Evolutionary conservation across 139 green algal species (phyloP).

Genomic region (Penium margaritaceum): DNA sequence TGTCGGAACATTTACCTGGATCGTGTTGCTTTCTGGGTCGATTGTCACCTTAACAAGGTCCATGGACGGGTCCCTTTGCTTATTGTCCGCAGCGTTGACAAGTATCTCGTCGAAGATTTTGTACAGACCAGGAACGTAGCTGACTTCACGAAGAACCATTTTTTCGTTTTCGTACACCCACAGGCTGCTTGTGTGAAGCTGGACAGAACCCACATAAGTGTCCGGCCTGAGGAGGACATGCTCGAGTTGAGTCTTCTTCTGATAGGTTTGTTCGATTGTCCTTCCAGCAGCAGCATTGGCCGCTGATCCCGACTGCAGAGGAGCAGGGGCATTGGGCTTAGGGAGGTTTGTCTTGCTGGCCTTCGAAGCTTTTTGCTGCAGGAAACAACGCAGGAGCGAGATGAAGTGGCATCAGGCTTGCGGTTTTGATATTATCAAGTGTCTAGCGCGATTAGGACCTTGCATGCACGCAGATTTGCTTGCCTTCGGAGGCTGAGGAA

Average conservation of each 20-base stretch:
- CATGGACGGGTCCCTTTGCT: slow-evolving; percentile 86
- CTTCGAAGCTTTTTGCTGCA: too few relatives aligned
- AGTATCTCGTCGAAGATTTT: slow-evolving; percentile 99
- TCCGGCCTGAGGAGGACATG: slow-evolving; percentile 96
- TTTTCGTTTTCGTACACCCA: slow-evolving; percentile 81
- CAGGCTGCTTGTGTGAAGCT: slow-evolving; percentile 72
- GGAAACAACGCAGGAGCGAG: too few relatives aligned
- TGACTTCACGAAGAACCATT: slow-evolving; percentile 59
- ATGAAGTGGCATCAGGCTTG: too few relatives aligned
- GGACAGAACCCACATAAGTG: slow-evolving; percentile 86
- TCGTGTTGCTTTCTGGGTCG: slow-evolving; percentile 61
- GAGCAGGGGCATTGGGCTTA: too few relatives aligned
- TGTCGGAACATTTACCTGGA: slow-evolving; percentile 45
- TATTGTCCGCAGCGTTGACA: slow-evolving; percentile 98
- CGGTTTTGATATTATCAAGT: too few relatives aligned
- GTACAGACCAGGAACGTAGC: slow-evolving; percentile 85
- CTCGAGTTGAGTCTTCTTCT: slow-evolving; percentile 96
- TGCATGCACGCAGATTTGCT: too few relatives aligned
- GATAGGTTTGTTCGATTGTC: slow-evolving; percentile 90
- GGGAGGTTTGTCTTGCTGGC: too few relatives aligned
- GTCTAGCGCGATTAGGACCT: too few relatives aligned
- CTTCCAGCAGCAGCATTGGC: too few relatives aligned
- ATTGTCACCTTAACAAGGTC: slow-evolving; percentile 69
- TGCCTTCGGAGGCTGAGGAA: too few relatives aligned
- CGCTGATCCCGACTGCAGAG: too few relatives aligned